Base-by-base conservation (phyloP, 352 stramenopile genomes). In the Saprolegnia parasitica region DNA sequence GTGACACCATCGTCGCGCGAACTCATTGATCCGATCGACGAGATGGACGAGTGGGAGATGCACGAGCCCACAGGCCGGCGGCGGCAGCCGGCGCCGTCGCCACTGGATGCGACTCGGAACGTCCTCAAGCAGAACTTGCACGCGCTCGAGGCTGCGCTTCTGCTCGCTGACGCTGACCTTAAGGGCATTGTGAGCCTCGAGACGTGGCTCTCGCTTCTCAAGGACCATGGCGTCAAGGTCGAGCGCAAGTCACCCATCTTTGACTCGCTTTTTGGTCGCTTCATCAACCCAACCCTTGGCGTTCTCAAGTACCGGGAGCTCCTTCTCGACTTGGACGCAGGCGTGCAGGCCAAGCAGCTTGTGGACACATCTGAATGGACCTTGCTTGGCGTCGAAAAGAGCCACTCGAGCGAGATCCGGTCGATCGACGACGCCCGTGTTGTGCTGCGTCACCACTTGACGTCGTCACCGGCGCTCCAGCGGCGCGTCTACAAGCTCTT, bases 281-380 rank as follows among this genome's bases (percentile, higher is more conserved):
- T 55, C 37, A 63, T 52, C 5, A 70, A 70, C 54, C 8, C 21
- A 13, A 20, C 42, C 9, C 35, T 70, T 24, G 42, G 37, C 10
- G 35, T 29, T 5, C 81, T 90, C 26, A 86, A 88, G 74, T 91
- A 89, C 58, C 81, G 84, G 4, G 84, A 82, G 0, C 81, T 91
- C 55, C 70, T 91, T 15, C 73, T 91, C 23, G 81, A 91, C 47
- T 81, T 87, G 56, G 81, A 91, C 11, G 73, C 68, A 1, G 81
- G 81, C 10, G 24, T 60, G 3, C 81, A 86, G 67, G 76, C 78
- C 0, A 79, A 88, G 64, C 72, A 67, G 15, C 63, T 91, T n/a
- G 74, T 86, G 4, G 32, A 86, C n/a, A 80, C 88, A 67, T 79
- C 88, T 47, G 79, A 84, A n/a, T 77, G 74, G 3, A 73, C 74